Evolutionary conservation across 371 early-diverging fungal species (phyloP), one percentile per base, ranked within the genome.

Genomic region (Funneliformis caledonium): DNA sequence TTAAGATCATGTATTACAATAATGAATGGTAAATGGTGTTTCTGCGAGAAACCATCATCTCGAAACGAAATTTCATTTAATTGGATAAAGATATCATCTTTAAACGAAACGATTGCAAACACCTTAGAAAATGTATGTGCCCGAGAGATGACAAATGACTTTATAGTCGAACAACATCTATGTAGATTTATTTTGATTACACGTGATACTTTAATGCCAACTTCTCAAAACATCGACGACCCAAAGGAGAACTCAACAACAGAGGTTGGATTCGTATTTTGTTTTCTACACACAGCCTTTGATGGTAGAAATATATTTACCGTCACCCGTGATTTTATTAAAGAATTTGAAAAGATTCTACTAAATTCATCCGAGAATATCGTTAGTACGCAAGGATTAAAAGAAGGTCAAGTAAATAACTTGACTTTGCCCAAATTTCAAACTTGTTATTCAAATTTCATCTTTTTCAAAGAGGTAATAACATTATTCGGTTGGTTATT

Each of bases 141-240:
- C 2, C 43, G 10, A 37, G 68, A 68, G 31, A 37, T 68, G 43
- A 43, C 33, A 33, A 68, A 14, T 68, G 68, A 33, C 16, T 37
- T 68, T 37, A 43, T 16, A 2, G 43, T 43, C 1, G 33, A 43
- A 33, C 16, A 68, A 8, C 16, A 33, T 68, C 22, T 68, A 19
- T 68, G 68, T 43, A 68, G 68, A 68, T 37, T 68, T 16, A 43
- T 22, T 37, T 68, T 68, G 31, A 37, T 68, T 43, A 68, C 68
- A 16, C 16, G 68, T 68, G 68, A 68, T n/a, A 31, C 5, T 43
- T 68, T 9, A 31, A 37, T 16, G 19, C 11, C 47, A 47, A 47
- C 7, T 47, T 4, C 47, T 47, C 56, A 3, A 56, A 16, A 19
- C 19, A 56, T 19, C 12, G 19, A 16, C 19, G 6, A 37, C 37